These are phyloP conservation scores for Pseudognaphalium luteoalbum DNA, from an alignment of 129 eudicot genomes.

Conservation along the genomic window DNA sequence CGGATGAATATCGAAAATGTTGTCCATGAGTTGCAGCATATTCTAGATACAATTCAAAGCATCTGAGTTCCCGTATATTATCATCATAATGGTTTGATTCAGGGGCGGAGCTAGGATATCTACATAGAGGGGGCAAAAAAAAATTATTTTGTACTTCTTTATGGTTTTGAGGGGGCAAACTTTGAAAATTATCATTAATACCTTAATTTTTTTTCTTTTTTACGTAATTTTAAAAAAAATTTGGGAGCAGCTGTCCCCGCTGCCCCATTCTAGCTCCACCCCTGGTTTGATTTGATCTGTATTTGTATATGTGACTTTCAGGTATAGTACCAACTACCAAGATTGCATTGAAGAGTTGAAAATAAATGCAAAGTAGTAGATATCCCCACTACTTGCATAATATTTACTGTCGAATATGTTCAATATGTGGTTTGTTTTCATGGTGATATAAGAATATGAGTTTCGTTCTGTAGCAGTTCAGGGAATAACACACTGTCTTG, in stretches of 20 bases:
- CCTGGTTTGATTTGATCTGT: neutral
- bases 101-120: no score
- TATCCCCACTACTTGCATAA: neutral
- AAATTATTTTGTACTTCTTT: no score
- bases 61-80: neutral
- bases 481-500: no score
- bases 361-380: neutral
- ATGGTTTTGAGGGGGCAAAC: no score
- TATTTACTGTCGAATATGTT: neutral
- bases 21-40: conserved; percentile 18
- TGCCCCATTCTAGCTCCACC: no score
- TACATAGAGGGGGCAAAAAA: no score
- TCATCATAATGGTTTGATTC: no score
- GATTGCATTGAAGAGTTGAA: neutral
- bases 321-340: neutral
- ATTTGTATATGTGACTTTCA: neutral
- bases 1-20: conserved; percentile 11
- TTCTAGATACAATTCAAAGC: neutral
- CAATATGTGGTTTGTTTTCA: neutral
- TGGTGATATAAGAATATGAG: neutral
- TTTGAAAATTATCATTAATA: no score
- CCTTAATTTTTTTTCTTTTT: no score
- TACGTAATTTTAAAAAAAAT: no score
- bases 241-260: no score
- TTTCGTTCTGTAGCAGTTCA: no score